Evolutionary conservation across 108 stramenopile species (phyloP), one percentile per base, ranked within the genome.

Genomic region (Pseudonitzschia pungens): DNA sequence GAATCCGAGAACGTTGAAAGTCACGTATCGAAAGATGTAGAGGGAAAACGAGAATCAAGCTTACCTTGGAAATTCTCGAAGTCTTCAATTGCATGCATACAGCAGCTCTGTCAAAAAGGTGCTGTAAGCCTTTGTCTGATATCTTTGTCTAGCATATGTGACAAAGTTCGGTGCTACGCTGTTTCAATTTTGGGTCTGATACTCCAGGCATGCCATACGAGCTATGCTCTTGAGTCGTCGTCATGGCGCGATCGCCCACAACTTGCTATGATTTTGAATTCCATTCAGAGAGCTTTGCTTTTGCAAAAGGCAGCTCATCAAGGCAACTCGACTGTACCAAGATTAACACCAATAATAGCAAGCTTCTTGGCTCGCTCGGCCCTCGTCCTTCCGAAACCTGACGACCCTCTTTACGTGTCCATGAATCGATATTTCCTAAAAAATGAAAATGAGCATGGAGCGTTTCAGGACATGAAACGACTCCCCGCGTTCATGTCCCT

Each of bases 191-290:
- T 90, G 50, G 80, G 83, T 27, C 52, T 85, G n/a, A 84, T 92
- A 45, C 53, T 84, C 20, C 63, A 72, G 42, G 81, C 80, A 50
- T 72, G 87, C n/a, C 69, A 82, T 57, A 83, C 84, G 60, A 60
- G 79, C 52, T 83, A 88, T 53, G 82, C 93, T 22, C 77, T 69
- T 1, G 70, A 66, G 50, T 57, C 86, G 2, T 73, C 85, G 24
- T 75, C 80, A 20, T 94, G 93, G 93, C 77, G 87, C 51, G 84
- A 86, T 66, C 80, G 93, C 28, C 88, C 91, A 14, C 93, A 94
- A 65, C 59, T 91, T 26, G 85, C 69, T 36, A 89, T 94, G 89
- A n/a, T 92, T 12, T 71, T 94, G 72, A 80, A 90, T 66, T 89
- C 91, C 14, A 59, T 91, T 12, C 93, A 90, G 58, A 68, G 87